Base-by-base conservation (phyloP, 768 basidiomycete species). In the Lactarius tabidus region DNA sequence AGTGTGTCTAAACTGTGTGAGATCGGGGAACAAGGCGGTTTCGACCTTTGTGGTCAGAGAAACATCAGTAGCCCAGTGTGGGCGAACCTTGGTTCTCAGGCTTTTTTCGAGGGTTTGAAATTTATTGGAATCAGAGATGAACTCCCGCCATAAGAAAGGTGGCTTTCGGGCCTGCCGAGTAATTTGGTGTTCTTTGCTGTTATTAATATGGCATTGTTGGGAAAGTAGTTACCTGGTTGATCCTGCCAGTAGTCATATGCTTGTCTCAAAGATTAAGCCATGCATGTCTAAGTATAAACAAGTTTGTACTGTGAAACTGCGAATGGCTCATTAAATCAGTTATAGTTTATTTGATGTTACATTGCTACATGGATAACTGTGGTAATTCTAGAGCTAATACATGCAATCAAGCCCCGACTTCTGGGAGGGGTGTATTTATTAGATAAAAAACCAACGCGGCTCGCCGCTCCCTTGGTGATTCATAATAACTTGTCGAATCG, bases 171-270 rank as follows among this genome's bases (percentile, higher is more conserved):
- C n/a, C n/a, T n/a, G n/a, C n/a, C n/a, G n/a, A n/a, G n/a, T n/a
- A n/a, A n/a, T n/a, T n/a, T n/a, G n/a, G n/a, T n/a, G n/a, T n/a
- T n/a, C n/a, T n/a, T n/a, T n/a, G n/a, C n/a, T n/a, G n/a, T n/a
- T n/a, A n/a, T n/a, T n/a, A n/a, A n/a, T n/a, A n/a, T n/a, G n/a
- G n/a, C n/a, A n/a, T n/a, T n/a, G n/a, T n/a, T n/a, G 83, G 72
- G 70, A 78, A 76, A 81, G 80, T 85, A 85, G 85, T 85, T 86
- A 87, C 84, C 86, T 86, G 86, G 85, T 87, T 87, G 85, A 87
- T 87, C 84, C 85, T 87, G 85, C 86, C 84, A 87, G 85, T 87
- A 86, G 85, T 86, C 83, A 85, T 86, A 87, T 87, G 85, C 85
- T 86, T 87, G 85, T 86, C 85, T 85, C 85, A 85, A 86, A 85